These are phyloP conservation scores for Diutina catenulata DNA, from an alignment of 1,139 yeast genomes.

Conservation along the genomic window DNA sequence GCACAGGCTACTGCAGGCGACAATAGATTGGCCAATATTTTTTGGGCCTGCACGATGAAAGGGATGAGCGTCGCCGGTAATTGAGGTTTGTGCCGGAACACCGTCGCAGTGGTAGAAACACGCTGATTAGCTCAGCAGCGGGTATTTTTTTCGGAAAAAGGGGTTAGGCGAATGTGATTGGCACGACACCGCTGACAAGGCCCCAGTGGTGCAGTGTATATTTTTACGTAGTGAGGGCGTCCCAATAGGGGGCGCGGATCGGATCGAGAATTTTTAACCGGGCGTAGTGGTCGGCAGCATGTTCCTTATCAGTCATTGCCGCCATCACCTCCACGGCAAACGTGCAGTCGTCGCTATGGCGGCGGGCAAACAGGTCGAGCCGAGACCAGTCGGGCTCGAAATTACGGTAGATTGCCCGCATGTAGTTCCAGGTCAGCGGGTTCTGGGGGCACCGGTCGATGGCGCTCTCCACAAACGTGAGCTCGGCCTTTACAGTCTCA, in stretches of 20 bases:
- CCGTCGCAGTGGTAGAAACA: no score
- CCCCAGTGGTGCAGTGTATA: no score
- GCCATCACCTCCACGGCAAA: conserved; percentile 62
- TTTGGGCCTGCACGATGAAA: no score
- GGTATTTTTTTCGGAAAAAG: no score
- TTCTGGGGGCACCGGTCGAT: conserved; percentile 66
- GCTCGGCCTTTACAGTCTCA: conserved; percentile 19
- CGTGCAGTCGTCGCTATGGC: conserved; percentile 34
- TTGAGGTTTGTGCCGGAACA: no score
- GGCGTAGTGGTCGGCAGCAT: conserved; percentile 32
- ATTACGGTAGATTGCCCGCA: conserved; percentile 45
- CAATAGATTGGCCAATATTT: no score
- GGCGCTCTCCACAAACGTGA: conserved; percentile 31
- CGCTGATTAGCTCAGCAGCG: no score
- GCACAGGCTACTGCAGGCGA: not conserved
- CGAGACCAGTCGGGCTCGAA: conserved; percentile 17
- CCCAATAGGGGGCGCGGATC: conserved; percentile 62
- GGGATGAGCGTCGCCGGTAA: no score
- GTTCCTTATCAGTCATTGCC: conserved; percentile 21
- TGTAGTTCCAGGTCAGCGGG: conserved; percentile 80
- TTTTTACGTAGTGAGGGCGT: no score
- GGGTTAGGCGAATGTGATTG: no score
- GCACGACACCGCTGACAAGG: no score
- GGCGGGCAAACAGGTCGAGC: conserved; percentile 32
- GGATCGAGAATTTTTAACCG: conserved; percentile 49